Evolutionary conservation across 2,329 filamentous ascomycete genomes (phyloP), one percentile per base, ranked within the genome.

Genomic region (Teratosphaeria zuluensis): DNA sequence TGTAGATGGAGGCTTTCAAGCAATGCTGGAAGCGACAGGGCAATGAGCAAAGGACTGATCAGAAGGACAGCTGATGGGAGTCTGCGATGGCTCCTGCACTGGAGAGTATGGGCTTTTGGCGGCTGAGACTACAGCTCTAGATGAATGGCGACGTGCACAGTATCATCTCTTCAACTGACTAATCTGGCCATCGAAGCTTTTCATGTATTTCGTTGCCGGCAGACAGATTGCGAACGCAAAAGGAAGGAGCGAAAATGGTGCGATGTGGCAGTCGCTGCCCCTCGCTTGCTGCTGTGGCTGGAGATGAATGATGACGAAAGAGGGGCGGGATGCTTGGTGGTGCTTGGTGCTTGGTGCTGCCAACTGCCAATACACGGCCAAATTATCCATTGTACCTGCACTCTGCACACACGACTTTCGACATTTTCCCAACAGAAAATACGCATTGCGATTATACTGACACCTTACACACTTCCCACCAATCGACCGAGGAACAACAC

Each of bases 11-110:
- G 70, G 80, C 82, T 1, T 97, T 97, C 72, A 86, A 85, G 69
- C 82, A 87, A 68, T 97, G 92, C 75, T 97, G 92, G 92, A 96
- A 95, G 76, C 81, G 80, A 63, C 86, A 95, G 68, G 86, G 90
- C 54, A 97, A 97, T 73, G 86, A 95, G 68, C 78, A 88, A 72
- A 84, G 94, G 68, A 96, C 92, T 0, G 81, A 81, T 57, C 86
- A 82, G 51, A 92, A 90, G 70, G 86, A 95, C 70, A 81, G 79
- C 42, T 84, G 54, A 38, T 38, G 33, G 33, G 35, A 16, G 35
- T 16, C 12, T 9, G 24, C 24, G 24, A 28, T 28, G 24, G 24
- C 24, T 28, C 24, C 24, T 28, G 24, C 24, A 28, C 24, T 16
- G 35, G 35, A 16, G 35, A 16, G 9, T 11, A 16, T 42, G 35